A percentile compares a stretch with the other conserved stretches of the same genome.
Evolutionary conservation across 2,329 filamentous ascomycete genomes (phyloP).

Genomic region (Arthrobotrys iridis): DNA sequence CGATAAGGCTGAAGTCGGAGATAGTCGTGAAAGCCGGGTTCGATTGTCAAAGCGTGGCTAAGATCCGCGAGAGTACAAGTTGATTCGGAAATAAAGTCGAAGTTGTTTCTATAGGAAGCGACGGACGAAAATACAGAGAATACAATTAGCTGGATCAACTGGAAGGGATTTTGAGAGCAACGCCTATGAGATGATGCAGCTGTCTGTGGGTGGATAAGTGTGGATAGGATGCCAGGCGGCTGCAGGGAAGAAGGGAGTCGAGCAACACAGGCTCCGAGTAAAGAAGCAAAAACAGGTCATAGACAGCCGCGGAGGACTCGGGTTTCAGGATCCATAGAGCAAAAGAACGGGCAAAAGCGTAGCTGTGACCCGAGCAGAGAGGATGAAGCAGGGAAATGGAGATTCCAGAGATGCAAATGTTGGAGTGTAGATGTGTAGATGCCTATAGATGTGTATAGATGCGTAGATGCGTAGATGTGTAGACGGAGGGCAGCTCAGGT

Average conservation of each 20-base stretch:
- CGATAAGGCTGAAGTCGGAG: background rate
- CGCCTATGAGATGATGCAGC: background rate
- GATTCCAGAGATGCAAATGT: background rate
- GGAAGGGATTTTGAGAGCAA: background rate
- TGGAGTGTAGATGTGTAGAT: background rate
- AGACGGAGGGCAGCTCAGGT: conserved; percentile 14
- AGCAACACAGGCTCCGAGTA: conserved; percentile 26
- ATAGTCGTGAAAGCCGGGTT: background rate
- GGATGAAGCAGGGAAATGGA: too few species aligned
- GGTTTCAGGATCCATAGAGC: conserved; percentile 31
- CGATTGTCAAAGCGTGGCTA: conserved; percentile 23
- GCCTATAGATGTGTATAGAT: background rate
- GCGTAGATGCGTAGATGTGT: background rate
- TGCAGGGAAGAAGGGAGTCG: conserved; percentile 17
- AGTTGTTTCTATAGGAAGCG: conserved; percentile 2
- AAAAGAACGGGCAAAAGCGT: conserved; percentile 8
- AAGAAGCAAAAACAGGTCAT: conserved; percentile 42
- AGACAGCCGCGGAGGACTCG: background rate
- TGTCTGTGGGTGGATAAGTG: conserved; percentile 11
- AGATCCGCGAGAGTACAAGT: background rate
- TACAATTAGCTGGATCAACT: conserved; percentile 30
- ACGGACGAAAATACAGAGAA: conserved; percentile 3
- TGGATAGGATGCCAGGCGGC: conserved; percentile 19
- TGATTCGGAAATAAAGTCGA: background rate
- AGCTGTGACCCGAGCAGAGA: background rate